Conservation (phyloP, 1,284 basidiomycete species). For the Leccinum solheimii region DNA sequence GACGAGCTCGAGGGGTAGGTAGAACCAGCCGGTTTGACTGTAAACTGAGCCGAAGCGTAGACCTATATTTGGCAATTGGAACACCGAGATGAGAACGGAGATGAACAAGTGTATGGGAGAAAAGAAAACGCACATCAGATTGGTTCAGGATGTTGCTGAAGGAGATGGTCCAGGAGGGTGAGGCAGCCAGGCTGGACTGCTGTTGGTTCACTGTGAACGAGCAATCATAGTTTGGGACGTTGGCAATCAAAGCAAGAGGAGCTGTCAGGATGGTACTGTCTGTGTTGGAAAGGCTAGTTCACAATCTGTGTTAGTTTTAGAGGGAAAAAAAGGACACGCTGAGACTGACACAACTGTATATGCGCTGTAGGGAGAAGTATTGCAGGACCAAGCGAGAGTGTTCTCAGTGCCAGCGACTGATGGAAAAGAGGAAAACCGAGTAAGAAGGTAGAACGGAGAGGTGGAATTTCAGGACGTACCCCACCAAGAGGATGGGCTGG, state of each 20-base stretch:
- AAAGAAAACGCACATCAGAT: constrained; percentile 45
- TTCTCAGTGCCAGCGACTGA: constrained; percentile 39
- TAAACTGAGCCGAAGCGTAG: constrained; percentile 61
- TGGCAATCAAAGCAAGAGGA: constrained; percentile 47
- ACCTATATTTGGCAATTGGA: constrained; percentile 42
- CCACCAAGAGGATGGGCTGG: constrained; percentile 46
- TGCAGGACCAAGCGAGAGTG: constrained; percentile 44
- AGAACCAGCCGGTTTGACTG: constrained; percentile 64
- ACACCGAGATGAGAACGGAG: constrained; percentile 1
- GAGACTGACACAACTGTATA: constrained; percentile 47
- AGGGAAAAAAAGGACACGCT: background rate
- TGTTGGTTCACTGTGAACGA: constrained; percentile 53
- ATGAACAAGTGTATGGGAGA: constrained; percentile 8
- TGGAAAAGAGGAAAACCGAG: background rate
- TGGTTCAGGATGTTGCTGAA: constrained; percentile 60
- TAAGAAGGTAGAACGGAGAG: background rate
- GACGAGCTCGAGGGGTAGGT: constrained; percentile 50
- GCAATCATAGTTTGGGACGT: constrained; percentile 59
- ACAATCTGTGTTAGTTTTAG: constrained; percentile 9
- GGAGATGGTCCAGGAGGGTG: constrained; percentile 55
- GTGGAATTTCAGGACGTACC: constrained; percentile 35
- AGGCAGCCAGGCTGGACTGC: constrained; percentile 44
- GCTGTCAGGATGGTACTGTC: constrained; percentile 35
- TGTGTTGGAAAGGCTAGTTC: constrained; percentile 42
- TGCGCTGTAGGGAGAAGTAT: constrained; percentile 33